Evolutionary conservation across 2,329 filamentous ascomycete genomes (phyloP).

Genomic region (Alternaria longipes): DNA sequence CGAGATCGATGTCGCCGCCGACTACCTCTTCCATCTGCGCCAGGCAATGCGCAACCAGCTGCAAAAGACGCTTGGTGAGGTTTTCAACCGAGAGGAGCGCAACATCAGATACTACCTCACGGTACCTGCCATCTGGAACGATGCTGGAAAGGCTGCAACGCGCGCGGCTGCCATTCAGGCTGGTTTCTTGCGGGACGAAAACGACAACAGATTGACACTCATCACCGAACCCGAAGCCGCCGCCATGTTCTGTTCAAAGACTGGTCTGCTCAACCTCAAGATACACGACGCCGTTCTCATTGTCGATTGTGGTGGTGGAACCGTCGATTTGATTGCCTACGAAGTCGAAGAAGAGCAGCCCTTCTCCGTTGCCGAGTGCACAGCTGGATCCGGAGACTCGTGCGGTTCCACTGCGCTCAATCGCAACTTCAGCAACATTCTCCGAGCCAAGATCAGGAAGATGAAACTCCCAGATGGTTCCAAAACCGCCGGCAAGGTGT

Average conservation of each 20-base stretch:
- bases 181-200: constrained; percentile 94
- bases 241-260: constrained; percentile 97
- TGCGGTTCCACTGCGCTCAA: constrained; percentile 98
- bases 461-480: constrained; percentile 99
- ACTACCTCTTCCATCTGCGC: constrained; percentile 97
- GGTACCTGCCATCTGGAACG: constrained; percentile 99
- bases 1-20: constrained; percentile 98
- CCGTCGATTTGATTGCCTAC: constrained; percentile 98
- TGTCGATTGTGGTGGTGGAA: constrained; percentile 97
- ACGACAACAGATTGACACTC: constrained; percentile 93
- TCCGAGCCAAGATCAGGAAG: constrained; percentile 96
- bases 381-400: constrained; percentile 94
- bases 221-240: constrained; percentile 97
- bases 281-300: constrained; percentile 98
- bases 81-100: constrained; percentile 96
- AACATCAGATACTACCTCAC: constrained; percentile 98
- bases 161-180: constrained; percentile 96
- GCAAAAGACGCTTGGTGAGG: constrained; percentile 95
- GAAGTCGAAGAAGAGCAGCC: constrained; percentile 98
- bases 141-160: constrained; percentile 96
- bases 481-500: constrained; percentile 96
- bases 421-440: constrained; percentile 97
- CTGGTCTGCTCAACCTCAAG: constrained; percentile 93
- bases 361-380: constrained; percentile 96
- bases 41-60: constrained; percentile 96